phyloP scores from a whole-genome alignment of 106 monocot genomes.

The Dioscorea zingiberensis region DNA sequence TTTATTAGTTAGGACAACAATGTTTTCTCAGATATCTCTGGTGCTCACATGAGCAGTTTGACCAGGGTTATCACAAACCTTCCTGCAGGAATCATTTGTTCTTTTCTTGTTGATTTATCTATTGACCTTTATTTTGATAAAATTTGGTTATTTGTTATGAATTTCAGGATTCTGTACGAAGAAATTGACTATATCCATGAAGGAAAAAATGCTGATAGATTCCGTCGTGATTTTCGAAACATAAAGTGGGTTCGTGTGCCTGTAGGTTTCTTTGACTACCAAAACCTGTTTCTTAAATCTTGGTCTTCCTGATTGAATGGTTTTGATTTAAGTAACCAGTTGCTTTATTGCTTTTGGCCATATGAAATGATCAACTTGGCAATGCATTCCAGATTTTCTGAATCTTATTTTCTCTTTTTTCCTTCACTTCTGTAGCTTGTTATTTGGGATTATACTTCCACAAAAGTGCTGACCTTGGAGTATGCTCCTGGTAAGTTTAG shows the following conservation, averaged over 20 bases:
- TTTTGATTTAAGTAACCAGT: no score
- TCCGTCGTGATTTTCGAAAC: conserved; percentile 95
- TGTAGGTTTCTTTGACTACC: conserved; percentile 51
- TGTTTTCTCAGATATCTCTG: no score
- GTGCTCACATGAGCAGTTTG: no score
- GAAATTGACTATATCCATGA: conserved; percentile 99
- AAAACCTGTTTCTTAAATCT: neutral
- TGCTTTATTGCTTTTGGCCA: no score
- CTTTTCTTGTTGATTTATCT: no score
- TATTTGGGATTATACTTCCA: conserved; percentile 88
- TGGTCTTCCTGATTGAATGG: no score
- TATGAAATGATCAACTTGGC: no score
- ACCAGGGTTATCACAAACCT: no score
- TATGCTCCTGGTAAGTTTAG: conserved; percentile 78
- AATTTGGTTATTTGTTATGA: no score
- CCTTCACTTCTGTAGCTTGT: conserved; percentile 48
- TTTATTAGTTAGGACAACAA: no score
- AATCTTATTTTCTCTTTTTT: neutral
- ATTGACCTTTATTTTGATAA: no score
- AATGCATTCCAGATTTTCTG: neutral
- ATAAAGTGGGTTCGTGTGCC: conserved; percentile 98
- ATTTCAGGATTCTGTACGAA: conserved; percentile 80
- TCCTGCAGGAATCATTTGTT: no score
- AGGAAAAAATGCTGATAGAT: conserved; percentile 98
- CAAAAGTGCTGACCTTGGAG: conserved; percentile 84